Conservation (phyloP, 495 filamentous ascomycete genomes). For the Parathielavia appendiculata region DNA sequence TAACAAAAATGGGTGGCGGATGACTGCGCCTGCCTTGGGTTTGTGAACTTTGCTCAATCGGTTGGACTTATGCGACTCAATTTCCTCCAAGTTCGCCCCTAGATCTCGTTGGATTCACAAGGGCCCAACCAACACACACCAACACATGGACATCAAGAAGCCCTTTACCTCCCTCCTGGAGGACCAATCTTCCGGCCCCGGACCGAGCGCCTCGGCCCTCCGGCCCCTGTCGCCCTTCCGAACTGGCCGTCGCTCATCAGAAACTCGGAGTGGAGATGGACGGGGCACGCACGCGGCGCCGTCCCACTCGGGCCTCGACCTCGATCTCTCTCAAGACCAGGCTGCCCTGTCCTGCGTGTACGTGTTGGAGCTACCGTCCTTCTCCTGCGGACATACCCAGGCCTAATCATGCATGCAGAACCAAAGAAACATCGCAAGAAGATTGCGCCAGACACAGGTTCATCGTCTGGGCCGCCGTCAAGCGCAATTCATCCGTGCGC, state of each 20-base stretch:
- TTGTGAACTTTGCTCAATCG: conserved; percentile 14
- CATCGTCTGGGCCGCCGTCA: conserved; percentile 48
- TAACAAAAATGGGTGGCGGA: conserved; percentile 38
- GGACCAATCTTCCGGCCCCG: conserved; percentile 24
- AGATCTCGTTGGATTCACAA: not conserved
- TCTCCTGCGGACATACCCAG: not conserved
- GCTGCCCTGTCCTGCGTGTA: conserved; percentile 33
- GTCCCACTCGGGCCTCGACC: conserved; percentile 13
- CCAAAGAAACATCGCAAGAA: conserved; percentile 38
- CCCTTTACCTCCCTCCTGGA: conserved; percentile 29
- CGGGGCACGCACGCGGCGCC: conserved; percentile 1
- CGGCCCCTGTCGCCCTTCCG: conserved; percentile 20
- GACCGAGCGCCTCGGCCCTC: conserved; percentile 1
- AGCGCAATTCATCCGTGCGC: conserved; percentile 42
- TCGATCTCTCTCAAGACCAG: conserved; percentile 7
- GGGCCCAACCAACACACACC: not conserved
- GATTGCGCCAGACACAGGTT: conserved; percentile 45
- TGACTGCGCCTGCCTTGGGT: conserved; percentile 18
- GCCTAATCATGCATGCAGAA: conserved; percentile 35
- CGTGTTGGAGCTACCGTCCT: conserved; percentile 15
- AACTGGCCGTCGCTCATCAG: conserved; percentile 4
- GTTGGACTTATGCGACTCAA: conserved; percentile 11
- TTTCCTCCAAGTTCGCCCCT: not conserved
- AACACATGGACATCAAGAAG: conserved; percentile 32
- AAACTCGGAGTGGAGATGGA: conserved; percentile 3